phyloP scores from a whole-genome alignment of 2,329 filamentous ascomycete genomes.

The Elsinoe ampelina region DNA sequence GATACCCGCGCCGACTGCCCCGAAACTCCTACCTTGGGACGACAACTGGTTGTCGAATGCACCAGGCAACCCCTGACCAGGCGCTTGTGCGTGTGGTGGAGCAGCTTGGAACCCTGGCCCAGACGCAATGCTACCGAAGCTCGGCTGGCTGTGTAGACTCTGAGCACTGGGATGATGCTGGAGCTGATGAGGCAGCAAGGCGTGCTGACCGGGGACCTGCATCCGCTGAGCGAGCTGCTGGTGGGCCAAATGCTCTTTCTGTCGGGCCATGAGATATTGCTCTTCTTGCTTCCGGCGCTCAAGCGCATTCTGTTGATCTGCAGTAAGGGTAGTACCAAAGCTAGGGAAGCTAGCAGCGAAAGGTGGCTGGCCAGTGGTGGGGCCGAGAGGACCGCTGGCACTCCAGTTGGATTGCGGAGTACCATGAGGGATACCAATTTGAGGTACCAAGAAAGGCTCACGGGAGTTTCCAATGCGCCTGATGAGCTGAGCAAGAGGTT shows the following conservation, averaged over 20 bases:
- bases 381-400: conserved; percentile 20
- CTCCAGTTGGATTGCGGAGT: conserved; percentile 46
- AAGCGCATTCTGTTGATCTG: conserved; percentile 94
- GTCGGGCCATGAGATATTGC: conserved; percentile 90
- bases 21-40: conserved; percentile 31
- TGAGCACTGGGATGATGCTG: conserved; percentile 94
- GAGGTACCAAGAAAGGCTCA: conserved; percentile 93
- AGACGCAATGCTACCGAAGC: conserved; percentile 90
- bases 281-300: conserved; percentile 97
- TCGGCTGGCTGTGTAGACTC: conserved; percentile 92
- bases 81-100: conserved; percentile 39
- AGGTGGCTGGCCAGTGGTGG: conserved; percentile 54
- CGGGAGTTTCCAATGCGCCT: conserved; percentile 92
- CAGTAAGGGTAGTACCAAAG: conserved; percentile 91
- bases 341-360: conserved; percentile 90
- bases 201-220: conserved; percentile 50
- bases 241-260: conserved; percentile 84
- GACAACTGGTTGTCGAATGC: conserved; percentile 58
- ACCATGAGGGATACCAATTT: conserved; percentile 90
- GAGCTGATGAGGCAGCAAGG: conserved; percentile 50
- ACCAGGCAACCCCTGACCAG: conserved; percentile 38
- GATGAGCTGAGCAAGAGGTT: conserved; percentile 89
- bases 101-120: conserved; percentile 57
- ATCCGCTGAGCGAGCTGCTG: conserved; percentile 71
- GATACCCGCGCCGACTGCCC: conserved; percentile 36